Conservation (phyloP, 2,329 filamentous ascomycete genomes). For the Emydomyces testavorans region DNA sequence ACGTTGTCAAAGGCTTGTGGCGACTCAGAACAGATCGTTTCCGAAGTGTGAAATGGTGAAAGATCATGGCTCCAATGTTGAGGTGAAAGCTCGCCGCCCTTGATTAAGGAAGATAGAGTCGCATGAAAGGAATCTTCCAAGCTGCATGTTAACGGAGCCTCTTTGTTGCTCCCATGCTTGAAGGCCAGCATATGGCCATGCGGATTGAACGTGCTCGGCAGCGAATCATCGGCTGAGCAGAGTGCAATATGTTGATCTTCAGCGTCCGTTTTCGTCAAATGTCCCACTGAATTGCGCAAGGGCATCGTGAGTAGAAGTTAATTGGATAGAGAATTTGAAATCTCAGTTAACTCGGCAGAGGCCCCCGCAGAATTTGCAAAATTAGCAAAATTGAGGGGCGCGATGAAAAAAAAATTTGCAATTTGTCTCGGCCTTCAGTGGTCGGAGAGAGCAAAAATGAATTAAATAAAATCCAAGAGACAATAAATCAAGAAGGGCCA, state of each 20-base stretch:
- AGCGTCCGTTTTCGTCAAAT: slow-evolving; percentile 17
- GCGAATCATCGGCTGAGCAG: slow-evolving; percentile 40
- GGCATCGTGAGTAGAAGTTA: slow-evolving; percentile 6
- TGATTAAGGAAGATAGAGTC: slow-evolving; percentile 12
- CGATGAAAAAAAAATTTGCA: neutral
- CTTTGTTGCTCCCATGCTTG: slow-evolving; percentile 39
- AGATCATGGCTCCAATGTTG: slow-evolving; percentile 21
- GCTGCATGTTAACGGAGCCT: slow-evolving; percentile 25
- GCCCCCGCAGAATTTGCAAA: slow-evolving; percentile 10
- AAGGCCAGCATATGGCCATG: slow-evolving; percentile 49
- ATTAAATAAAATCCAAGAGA: neutral
- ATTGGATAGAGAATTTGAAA: slow-evolving; percentile 4
- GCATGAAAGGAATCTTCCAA: slow-evolving; percentile 16
- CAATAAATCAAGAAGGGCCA: neutral
- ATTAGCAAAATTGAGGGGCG: slow-evolving; percentile 8
- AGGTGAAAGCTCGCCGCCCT: slow-evolving; percentile 12
- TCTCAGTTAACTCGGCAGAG: neutral
- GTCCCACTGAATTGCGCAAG: slow-evolving; percentile 10
- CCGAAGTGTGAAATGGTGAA: slow-evolving; percentile 23
- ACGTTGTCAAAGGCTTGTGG: slow-evolving; percentile 14
- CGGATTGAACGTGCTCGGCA: slow-evolving; percentile 52
- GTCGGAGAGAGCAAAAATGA: neutral
- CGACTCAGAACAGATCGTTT: slow-evolving; percentile 9
- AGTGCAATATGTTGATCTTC: slow-evolving; percentile 17
- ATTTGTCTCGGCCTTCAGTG: neutral